Evolutionary conservation across 371 early-diverging fungal genomes (phyloP), one percentile per base, ranked within the genome.

Genomic region (Zychaea mexicana): DNA sequence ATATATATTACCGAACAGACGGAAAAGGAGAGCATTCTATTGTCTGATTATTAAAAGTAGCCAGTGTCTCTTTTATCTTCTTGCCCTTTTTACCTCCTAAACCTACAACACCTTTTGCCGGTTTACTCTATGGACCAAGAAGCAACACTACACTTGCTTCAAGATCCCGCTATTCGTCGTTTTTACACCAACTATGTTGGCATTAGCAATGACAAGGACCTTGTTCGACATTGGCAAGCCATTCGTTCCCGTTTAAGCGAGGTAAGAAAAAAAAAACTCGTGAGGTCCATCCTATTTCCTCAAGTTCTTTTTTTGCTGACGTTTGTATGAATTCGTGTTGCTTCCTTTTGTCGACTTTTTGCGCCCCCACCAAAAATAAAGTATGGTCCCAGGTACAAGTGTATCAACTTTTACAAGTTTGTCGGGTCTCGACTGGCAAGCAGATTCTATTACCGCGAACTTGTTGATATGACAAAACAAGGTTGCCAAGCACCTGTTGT

Each of bases 341-440:
- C n/a, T n/a, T n/a, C n/a, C n/a, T n/a, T n/a, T n/a, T n/a, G n/a
- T n/a, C n/a, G n/a, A n/a, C 45, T 45, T 10, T 17, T 45, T 17
- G 4, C 8, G 3, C 49, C 39, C 39, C 39, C n/a, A 15, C 39
- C 13, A 7, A 10, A 36, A 33, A 8, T 15, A 12, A 57, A 69
- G 73, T 22, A 69, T 17, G 72, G 74, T 31, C 49, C 60, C 28
- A 54, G 62, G 12, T 81, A 78, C 55, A 66, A 65, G n/a, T 81
- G 81, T 60, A 74, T 81, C 38, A 65, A 71, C 21, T 57, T 60
- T 13, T 77, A 61, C 54, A 71, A 76, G 32, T 81, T 81, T 68
- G 68, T 72, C 9, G 68, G 54, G 38, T 66, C 78, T 39, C 62
- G 81, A 27, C 59, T 81, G 10, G 57, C 69, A 10, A 55, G 53